Evolutionary conservation across 371 early-diverging fungal species (phyloP), one percentile per base, ranked within the genome.

Genomic region (Mucor racemosus): DNA sequence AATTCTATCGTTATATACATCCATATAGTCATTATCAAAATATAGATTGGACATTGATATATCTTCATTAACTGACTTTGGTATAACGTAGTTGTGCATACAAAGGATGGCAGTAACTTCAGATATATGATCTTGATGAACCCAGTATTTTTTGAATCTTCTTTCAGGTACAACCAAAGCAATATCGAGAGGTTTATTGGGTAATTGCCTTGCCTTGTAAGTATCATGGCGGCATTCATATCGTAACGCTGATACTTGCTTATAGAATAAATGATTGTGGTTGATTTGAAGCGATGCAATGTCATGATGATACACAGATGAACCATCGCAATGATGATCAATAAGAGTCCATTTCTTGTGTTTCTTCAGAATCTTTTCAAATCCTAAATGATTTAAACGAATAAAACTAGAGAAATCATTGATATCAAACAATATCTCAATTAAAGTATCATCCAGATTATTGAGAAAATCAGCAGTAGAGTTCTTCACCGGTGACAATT

Each of bases 101-200:
- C 96, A 79, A 58, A 99, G 92, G 66, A 86, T 79, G 57, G 92
- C 88, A 76, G 95, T 95, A 66, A 99, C 88, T 73, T 97, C 96
- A 57, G 92, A 93, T 54, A 99, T 90, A 76, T 99, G 96, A 73
- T 99, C 96, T 2, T 93, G 92, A 69, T 95, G 95, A 9, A 99
- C 95, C 99, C 99, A 99, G 79, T 97, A 99, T 80, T 99, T 94
- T 55, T 90, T 90, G 33, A 94, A 94, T 63, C 87, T 88, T 64
- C 81, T 84, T 60, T 88, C 84, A 17, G 44, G 33, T 14, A 42
- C 31, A 3, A 53, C 14, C 53, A 53, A 14, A 31, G 53, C 21
- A 53, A 53, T 14, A 14, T 31, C 26, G 19, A 1, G 53, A 19
- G 11, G 53, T 14, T 53, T 11, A 1, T 13, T 13, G 19, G 53